Base-by-base conservation (phyloP, 2,329 filamentous ascomycete genomes). In the Venturia effusa region DNA sequence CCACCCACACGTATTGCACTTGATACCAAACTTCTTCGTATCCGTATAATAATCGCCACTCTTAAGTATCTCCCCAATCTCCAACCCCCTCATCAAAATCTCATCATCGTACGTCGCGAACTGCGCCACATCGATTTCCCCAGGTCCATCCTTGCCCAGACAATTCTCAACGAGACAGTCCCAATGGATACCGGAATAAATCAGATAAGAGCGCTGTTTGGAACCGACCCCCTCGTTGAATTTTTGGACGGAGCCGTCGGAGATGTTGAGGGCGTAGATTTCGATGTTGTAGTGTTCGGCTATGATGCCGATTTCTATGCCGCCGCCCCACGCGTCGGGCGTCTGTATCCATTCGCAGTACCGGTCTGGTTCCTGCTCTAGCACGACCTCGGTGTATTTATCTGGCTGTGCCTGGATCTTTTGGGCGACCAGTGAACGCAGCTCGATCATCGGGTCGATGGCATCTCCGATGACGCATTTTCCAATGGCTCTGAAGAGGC, bases 121-220 rank as follows among this genome's bases (percentile, higher is more conserved):
- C 0, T 95, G 83, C 68, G 88, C 88, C n/a, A 87, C 83, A 71
- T 97, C 93, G 67, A 87, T 84, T 32, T 94, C 89, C 0, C 90
- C 84, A 8, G 87, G 84, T 13, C 84, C 78, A 15, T 24, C n/a
- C 59, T 83, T 79, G 6, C 84, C 77, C 65, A 78, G 80, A 45
- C 83, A 84, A 22, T 85, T 87, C 68, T 96, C 84, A 0, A 89
- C 91, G 66, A 97, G 87, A 7, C 90, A 88, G 74, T 97, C 93
- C 76, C 97, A 97, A 74, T 97, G 92, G 61, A 97, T 94, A 2
- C 92, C 92, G 0, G 89, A 93, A 75, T 96, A 97, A 0, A 96
- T 87, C 30, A 97, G 79, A 32, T 96, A 85, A 70, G 90, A 92
- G 7, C 90, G 82, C 48, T 82, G 83, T 62, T 59, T 45, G n/a